These are phyloP conservation scores for Quercus bicolor DNA, from an alignment of 306 rosid genomes.

Conservation along the genomic window DNA sequence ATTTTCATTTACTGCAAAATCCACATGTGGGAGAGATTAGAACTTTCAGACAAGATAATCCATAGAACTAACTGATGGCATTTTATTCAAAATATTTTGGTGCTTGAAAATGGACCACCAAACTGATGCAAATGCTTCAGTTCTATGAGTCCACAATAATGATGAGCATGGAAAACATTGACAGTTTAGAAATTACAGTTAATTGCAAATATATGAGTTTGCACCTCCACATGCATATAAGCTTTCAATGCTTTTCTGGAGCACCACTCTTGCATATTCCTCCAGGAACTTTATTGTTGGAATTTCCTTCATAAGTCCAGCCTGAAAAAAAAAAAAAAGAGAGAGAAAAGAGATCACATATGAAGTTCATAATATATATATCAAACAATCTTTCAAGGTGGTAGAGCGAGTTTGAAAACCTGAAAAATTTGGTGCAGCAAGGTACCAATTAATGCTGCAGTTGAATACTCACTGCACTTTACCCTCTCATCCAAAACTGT, in stretches of 20 bases:
- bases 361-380: conserved; percentile 4
- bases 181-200: not conserved
- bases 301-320: conserved; percentile 61
- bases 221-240: conserved; percentile 89
- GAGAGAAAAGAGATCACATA: not conserved
- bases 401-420: conserved; percentile 42
- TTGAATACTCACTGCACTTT: conserved; percentile 66
- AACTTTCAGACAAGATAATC: conserved; percentile 14
- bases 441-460: conserved; percentile 76
- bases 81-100: not conserved
- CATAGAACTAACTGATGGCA: conserved; percentile 5
- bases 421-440: conserved; percentile 88
- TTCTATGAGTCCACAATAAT: not conserved
- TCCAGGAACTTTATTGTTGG: conserved; percentile 61
- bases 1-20: conserved; percentile 57
- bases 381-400: not conserved
- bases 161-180: not conserved
- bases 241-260: conserved; percentile 68
- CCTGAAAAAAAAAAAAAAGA: conserved; percentile 31
- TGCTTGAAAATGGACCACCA: not conserved
- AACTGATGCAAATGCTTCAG: not conserved
- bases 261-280: conserved; percentile 55
- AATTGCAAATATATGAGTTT: not conserved
- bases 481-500: conserved; percentile 89
- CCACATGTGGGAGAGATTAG: conserved; percentile 16